Evolutionary conservation across 306 rosid species (phyloP), one percentile per base, ranked within the genome.

Genomic region (Gillenia trifoliata): DNA sequence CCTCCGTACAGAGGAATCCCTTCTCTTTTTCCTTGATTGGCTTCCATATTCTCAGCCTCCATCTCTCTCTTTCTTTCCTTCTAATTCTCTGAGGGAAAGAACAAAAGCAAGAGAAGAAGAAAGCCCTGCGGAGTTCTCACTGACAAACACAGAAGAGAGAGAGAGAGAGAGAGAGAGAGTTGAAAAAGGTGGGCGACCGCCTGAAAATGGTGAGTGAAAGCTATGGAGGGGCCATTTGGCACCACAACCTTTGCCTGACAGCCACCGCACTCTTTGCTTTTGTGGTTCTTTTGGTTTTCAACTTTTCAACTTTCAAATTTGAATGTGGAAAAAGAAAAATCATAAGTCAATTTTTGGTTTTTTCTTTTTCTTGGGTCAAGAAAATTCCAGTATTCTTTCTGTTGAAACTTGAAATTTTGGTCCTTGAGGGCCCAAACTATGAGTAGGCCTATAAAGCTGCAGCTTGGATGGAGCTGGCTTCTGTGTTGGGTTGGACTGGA

Each of bases 1-100:
- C 93, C 89, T 4, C 78, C 91, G 80, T 81, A 79, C 30, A 86
- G 36, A 0, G 85, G 82, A 73, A 81, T 49, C 17, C 89, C 93
- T 72, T 40, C 28, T 19, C 7, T 64, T 6, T 19, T 61, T 17
- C 1, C 66, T 8, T 71, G 74, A 43, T 70, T 76, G 8, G 80
- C 74, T 49, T 84, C 90, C n/a, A 23, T 50, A 15, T 78, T 30
- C 81, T 79, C 89, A 11, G 70, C 82, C 77, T 80, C 82, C 80
- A 70, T 78, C 57, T 76, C 68, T 68, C 17, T 41, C 72, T 1
- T 55, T 66, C 49, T 25, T 22, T 55, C 49, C 64, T 71, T 33
- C 11, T 12, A 60, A 28, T 2, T 74, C 25, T 3, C 1, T 33
- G 63, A 6, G 47, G 38, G 45, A n/a, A 25, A 43, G 31, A 75